Conservation (phyloP, 306 rosid species). For the Calophaca sinica region DNA sequence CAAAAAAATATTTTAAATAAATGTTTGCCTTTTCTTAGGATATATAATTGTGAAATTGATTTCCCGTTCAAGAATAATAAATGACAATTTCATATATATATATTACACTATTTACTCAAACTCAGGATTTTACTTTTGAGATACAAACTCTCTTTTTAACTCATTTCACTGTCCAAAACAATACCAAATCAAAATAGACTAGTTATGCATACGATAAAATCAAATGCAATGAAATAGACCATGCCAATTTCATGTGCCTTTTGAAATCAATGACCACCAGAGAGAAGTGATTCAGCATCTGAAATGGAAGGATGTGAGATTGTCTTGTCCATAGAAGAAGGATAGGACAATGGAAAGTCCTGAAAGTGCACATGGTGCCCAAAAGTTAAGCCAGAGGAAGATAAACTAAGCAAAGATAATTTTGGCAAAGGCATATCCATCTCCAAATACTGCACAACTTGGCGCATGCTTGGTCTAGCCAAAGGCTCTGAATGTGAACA, state of each 20-base stretch:
- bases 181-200: no score
- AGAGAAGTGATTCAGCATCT: conserved; percentile 54
- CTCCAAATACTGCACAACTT: conserved; percentile 60
- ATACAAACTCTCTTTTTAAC: no score
- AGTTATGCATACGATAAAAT: not conserved
- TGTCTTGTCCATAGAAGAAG: conserved; percentile 44
- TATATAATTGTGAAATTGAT: no score
- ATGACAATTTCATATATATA: no score
- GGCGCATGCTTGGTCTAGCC: conserved; percentile 69
- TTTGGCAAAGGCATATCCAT: conserved; percentile 51
- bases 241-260: not conserved
- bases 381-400: conserved; percentile 53
- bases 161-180: no score
- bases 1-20: no score
- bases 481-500: conserved; percentile 59
- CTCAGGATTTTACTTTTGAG: no score
- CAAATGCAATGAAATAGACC: not conserved
- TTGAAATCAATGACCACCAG: conserved; percentile 58
- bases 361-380: conserved; percentile 24
- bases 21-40: no score
- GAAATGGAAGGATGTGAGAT: conserved; percentile 39
- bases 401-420: conserved; percentile 39
- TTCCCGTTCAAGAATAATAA: no score
- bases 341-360: conserved; percentile 51
- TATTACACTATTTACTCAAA: no score